A percentile compares a stretch with the other conserved stretches of the same genome.
Evolutionary conservation across 805 yeast species (phyloP).

Genomic region (Pichia nanzhaoensis): DNA sequence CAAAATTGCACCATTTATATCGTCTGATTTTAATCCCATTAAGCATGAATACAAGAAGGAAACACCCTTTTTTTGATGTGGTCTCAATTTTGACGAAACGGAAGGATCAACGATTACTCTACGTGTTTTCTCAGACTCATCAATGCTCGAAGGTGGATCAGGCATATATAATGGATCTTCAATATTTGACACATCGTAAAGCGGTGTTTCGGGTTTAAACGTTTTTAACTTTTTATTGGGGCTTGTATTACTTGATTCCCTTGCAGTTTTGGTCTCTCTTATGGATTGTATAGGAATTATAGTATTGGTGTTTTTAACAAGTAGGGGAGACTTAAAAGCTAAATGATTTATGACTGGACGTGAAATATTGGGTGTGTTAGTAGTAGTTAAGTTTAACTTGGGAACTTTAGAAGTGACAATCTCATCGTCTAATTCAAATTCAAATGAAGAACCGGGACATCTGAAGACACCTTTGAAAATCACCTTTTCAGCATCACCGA

Average conservation of each 20-base stretch:
- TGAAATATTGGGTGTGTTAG: neutral
- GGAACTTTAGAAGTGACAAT: conserved; percentile 2
- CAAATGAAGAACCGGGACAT: conserved; percentile 44
- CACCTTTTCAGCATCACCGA: conserved; percentile 16
- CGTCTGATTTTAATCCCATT: conserved; percentile 53
- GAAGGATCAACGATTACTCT: conserved; percentile 59
- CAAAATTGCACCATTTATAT: conserved; percentile 64
- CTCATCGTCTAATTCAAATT: conserved; percentile 54
- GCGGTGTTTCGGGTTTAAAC: conserved; percentile 23
- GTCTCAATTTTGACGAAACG: conserved; percentile 50
- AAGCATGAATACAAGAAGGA: conserved; percentile 75
- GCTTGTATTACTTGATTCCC: neutral
- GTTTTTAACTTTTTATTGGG: neutral
- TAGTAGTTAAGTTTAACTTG: conserved; percentile 3
- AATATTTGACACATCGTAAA: conserved; percentile 31
- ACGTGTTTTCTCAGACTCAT: conserved; percentile 8
- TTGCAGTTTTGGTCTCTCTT: neutral
- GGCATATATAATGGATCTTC: conserved; percentile 39
- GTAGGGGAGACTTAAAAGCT: conserved; percentile 1
- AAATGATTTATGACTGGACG: neutral
- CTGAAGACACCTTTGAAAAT: conserved; percentile 32
- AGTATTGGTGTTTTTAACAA: neutral
- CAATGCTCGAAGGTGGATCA: conserved; percentile 13
- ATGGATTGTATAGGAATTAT: neutral
- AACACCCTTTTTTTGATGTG: conserved; percentile 85